A percentile compares a stretch with the other conserved stretches of the same genome.
Conservation (phyloP, 1,139 yeast species). For the Protomyces macrosporus region DNA sequence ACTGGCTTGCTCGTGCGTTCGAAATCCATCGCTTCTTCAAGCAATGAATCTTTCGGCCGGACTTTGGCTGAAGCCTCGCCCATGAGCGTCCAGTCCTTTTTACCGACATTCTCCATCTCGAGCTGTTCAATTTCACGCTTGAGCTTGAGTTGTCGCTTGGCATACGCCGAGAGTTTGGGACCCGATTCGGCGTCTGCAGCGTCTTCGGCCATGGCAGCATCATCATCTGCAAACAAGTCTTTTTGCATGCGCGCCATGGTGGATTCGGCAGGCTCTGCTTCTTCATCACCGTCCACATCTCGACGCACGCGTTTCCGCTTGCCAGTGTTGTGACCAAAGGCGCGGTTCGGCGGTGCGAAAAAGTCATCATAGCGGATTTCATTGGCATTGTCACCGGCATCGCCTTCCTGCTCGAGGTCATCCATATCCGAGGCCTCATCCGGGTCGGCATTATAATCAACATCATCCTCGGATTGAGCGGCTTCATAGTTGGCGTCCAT, state of each 20-base stretch:
- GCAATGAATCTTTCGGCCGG: constrained; percentile 76
- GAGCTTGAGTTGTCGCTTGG: constrained; percentile 72
- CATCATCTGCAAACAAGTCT: constrained; percentile 53
- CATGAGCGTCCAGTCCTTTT: constrained; percentile 87
- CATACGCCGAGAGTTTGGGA: constrained; percentile 39
- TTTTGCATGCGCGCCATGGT: constrained; percentile 54
- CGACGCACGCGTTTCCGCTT: constrained; percentile 27
- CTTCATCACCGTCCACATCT: constrained; percentile 36
- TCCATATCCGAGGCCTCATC: constrained; percentile 29
- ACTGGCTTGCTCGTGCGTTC: constrained; percentile 77
- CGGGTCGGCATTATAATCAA: constrained; percentile 27
- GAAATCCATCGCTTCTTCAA: constrained; percentile 63
- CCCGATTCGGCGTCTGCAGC: constrained; percentile 36
- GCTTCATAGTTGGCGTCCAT: constrained; percentile 22
- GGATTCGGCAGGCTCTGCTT: constrained; percentile 46
- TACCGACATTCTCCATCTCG: constrained; percentile 83
- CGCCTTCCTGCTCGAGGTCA: constrained; percentile 32
- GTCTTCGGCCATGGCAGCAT: constrained; percentile 35
- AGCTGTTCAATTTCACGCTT: constrained; percentile 70
- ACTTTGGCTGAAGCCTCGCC: constrained; percentile 84
- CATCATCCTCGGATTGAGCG: constrained; percentile 25
- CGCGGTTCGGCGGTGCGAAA: constrained; percentile 40
- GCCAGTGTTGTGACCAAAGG: constrained; percentile 29
- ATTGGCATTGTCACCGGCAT: constrained; percentile 32
- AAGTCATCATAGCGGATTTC: constrained; percentile 42